phyloP scores from a whole-genome alignment of 805 yeast species.

The Candida sphagnicola region DNA sequence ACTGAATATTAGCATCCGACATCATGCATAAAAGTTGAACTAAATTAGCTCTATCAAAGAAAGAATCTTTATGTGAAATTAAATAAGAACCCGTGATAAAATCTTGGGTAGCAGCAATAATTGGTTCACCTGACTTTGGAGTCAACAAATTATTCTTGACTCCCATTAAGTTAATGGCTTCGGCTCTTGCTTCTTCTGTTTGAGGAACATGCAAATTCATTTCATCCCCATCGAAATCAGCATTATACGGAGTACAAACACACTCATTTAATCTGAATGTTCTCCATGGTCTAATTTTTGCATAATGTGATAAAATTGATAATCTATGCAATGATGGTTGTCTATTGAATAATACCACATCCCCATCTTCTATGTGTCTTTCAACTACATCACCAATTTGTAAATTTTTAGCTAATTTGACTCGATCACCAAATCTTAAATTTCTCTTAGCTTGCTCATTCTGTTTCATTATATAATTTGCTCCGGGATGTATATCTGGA shows the following conservation, averaged over 20 bases:
- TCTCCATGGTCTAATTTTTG: slow-evolving; percentile 96
- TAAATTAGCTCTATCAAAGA: slow-evolving; percentile 82
- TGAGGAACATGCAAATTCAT: slow-evolving; percentile 99
- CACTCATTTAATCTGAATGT: slow-evolving; percentile 96
- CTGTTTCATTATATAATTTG: slow-evolving; percentile 81
- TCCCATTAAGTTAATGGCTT: slow-evolving; percentile 98
- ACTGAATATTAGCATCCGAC: slow-evolving; percentile 86
- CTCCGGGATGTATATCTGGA: slow-evolving; percentile 91
- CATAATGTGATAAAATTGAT: slow-evolving; percentile 92
- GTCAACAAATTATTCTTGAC: slow-evolving; percentile 92
- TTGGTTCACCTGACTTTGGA: slow-evolving; percentile 98
- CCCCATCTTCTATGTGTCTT: slow-evolving; percentile 96
- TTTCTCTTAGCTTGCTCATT: slow-evolving; percentile 86
- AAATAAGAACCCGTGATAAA: slow-evolving; percentile 95
- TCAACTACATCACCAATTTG: slow-evolving; percentile 91
- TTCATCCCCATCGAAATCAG: slow-evolving; percentile 99
- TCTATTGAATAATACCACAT: slow-evolving; percentile 90
- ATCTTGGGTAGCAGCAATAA: slow-evolving; percentile 99
- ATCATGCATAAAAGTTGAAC: slow-evolving; percentile 86
- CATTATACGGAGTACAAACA: slow-evolving; percentile 99
- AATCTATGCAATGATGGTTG: slow-evolving; percentile 96
- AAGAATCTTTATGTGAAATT: slow-evolving; percentile 89
- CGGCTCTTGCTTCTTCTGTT: slow-evolving; percentile 98
- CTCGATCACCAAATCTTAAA: slow-evolving; percentile 82
- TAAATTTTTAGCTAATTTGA: slow-evolving; percentile 68